phyloP scores from a whole-genome alignment of 75 land plant genomes.

The Picea glauca region DNA sequence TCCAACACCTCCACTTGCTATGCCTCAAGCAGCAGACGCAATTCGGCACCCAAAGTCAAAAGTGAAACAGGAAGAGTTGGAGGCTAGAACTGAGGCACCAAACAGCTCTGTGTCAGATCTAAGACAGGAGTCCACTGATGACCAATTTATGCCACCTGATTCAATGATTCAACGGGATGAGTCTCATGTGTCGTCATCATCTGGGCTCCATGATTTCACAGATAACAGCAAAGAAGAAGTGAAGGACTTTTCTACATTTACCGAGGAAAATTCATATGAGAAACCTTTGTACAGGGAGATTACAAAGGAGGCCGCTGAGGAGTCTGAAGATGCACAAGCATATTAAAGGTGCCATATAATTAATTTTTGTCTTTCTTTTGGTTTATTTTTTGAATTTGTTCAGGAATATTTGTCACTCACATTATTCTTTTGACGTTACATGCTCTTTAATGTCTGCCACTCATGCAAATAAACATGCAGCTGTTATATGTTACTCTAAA shows the following conservation, averaged over 20 bases:
- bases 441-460: background rate
- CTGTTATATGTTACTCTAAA: background rate
- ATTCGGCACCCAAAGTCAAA: slow-evolving; percentile 57
- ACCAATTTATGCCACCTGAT: background rate
- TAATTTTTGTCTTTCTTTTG: background rate
- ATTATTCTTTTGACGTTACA: background rate
- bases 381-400: background rate
- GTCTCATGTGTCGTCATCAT: background rate
- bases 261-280: slow-evolving; percentile 6
- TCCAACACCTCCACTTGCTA: slow-evolving; percentile 52
- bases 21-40: slow-evolving; percentile 70
- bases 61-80: background rate
- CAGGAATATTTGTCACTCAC: background rate
- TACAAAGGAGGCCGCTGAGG: background rate
- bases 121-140: background rate
- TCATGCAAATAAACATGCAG: background rate
- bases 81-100: background rate
- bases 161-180: background rate
- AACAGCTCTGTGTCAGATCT: background rate
- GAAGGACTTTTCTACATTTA: background rate
- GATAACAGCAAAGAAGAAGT: background rate
- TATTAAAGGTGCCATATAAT: background rate
- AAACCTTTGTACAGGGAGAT: slow-evolving; percentile 7
- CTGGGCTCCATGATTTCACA: background rate
- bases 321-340: background rate